phyloP scores from a whole-genome alignment of 495 filamentous ascomycete species.

The Xylaria cubensis region DNA sequence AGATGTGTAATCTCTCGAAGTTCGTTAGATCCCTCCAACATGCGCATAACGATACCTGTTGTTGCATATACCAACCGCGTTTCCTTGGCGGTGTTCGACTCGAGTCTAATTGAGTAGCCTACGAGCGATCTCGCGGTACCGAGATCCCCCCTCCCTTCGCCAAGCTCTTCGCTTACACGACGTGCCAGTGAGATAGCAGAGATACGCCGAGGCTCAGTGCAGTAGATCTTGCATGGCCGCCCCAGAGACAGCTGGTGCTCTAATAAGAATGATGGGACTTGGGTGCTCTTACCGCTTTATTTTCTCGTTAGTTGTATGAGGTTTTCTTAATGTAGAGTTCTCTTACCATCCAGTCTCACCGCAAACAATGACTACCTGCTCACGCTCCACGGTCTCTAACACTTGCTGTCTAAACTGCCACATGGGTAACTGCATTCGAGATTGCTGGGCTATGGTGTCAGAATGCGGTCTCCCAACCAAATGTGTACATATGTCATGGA shows the following conservation, averaged over 20 bases:
- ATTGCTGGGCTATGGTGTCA: constrained; percentile 44
- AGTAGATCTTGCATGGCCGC: constrained; percentile 87
- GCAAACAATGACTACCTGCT: constrained; percentile 89
- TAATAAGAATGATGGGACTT: constrained; percentile 89
- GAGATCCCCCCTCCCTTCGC: constrained; percentile 79
- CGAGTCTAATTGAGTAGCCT: constrained; percentile 91
- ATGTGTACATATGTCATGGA: background rate
- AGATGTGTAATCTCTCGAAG: constrained; percentile 89
- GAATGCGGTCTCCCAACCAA: background rate
- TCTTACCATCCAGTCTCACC: constrained; percentile 86
- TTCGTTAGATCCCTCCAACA: constrained; percentile 87
- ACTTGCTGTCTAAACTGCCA: constrained; percentile 83
- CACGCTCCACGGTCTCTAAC: constrained; percentile 69
- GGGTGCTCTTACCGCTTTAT: constrained; percentile 86
- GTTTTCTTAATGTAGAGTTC: background rate
- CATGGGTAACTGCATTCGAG: constrained; percentile 81
- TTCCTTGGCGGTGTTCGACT: constrained; percentile 79
- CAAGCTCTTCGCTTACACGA: constrained; percentile 92
- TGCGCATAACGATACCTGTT: constrained; percentile 91
- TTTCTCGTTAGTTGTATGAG: constrained; percentile 27
- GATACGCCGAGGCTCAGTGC: constrained; percentile 94
- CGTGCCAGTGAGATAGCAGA: constrained; percentile 92
- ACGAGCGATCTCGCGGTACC: constrained; percentile 84
- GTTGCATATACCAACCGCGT: constrained; percentile 88
- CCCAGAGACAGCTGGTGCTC: constrained; percentile 85